Conservation (phyloP, 2,329 filamentous ascomycete species). For the Fusarium penzigii region DNA sequence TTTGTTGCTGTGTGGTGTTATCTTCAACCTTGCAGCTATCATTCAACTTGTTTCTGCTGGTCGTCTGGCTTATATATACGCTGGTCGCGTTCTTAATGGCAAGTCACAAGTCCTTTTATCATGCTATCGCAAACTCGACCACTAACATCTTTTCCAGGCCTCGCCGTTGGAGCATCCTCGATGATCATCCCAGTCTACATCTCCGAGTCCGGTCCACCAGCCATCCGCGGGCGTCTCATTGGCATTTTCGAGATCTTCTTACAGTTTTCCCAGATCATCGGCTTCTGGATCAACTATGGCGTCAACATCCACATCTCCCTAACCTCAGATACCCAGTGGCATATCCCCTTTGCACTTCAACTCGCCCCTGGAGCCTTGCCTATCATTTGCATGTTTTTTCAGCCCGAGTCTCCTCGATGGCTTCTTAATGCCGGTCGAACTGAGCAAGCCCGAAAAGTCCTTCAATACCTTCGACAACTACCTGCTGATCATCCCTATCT, state of each 20-base stretch:
- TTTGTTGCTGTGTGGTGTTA: conserved; percentile 45
- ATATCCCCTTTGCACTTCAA: conserved; percentile 49
- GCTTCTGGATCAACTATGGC: conserved; percentile 53
- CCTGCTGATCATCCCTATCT: conserved; percentile 39
- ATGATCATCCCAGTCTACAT: conserved; percentile 65
- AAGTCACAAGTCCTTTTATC: conserved; percentile 34
- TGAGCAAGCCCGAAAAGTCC: conserved; percentile 33
- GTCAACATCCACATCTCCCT: conserved; percentile 42
- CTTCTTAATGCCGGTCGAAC: conserved; percentile 36
- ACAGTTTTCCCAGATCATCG: conserved; percentile 52
- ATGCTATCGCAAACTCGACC: conserved; percentile 58
- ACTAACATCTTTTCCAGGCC: too few relatives aligned
- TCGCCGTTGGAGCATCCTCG: conserved; percentile 57
- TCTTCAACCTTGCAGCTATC: conserved; percentile 47
- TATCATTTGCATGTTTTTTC: conserved; percentile 45
- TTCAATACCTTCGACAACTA: conserved; percentile 45
- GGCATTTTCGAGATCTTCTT: conserved; percentile 55
- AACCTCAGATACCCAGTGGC: conserved; percentile 41
- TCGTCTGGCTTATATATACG: conserved; percentile 46
- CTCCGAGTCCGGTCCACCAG: conserved; percentile 60
- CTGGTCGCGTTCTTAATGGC: fast-evolving
- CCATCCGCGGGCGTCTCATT: conserved; percentile 58
- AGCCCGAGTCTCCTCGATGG: conserved; percentile 45
- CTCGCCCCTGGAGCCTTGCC: conserved; percentile 47
- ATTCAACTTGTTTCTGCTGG: conserved; percentile 42